phyloP scores from a whole-genome alignment of 179 eudicot genomes.

The Beta macrorhiza region DNA sequence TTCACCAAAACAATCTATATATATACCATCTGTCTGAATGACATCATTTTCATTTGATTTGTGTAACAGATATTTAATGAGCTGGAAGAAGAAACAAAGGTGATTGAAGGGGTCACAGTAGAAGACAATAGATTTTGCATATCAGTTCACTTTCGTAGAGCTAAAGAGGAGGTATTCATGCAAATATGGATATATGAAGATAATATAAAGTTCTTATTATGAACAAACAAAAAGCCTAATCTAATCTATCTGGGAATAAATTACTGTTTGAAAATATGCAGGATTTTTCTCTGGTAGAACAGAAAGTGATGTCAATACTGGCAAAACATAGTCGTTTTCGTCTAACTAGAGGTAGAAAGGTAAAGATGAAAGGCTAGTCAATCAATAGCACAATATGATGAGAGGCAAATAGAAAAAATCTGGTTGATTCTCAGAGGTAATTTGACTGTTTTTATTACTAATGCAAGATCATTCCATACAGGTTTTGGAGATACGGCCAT shows the following conservation, averaged over 20 bases:
- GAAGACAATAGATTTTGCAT: constrained; percentile 88
- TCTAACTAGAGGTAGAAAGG: constrained; percentile 61
- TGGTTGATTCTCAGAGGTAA: neutral
- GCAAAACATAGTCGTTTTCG: constrained; percentile 52
- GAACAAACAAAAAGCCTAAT: neutral
- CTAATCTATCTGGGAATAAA: neutral
- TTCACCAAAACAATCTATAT: neutral
- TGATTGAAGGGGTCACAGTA: constrained; percentile 53
- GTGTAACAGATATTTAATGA: constrained; percentile 50
- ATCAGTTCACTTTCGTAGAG: constrained; percentile 84
- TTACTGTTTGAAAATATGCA: constrained; percentile 29
- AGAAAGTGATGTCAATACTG: constrained; percentile 44
- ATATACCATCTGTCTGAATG: neutral
- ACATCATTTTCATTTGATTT: neutral
- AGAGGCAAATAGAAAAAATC: neutral
- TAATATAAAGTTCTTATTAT: neutral
- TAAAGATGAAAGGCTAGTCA: constrained; percentile 1
- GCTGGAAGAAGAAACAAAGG: constrained; percentile 45
- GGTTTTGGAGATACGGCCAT: constrained; percentile 80
- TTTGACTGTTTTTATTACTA: neutral
- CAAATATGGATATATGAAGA: neutral
- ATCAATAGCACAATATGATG: neutral
- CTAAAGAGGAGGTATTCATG: constrained; percentile 46
- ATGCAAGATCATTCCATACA: constrained; percentile 8
- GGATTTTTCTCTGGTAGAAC: constrained; percentile 54